These are phyloP conservation scores for Termitomyces bulborhizus DNA, from an alignment of 768 basidiomycete species.

Conservation along the genomic window DNA sequence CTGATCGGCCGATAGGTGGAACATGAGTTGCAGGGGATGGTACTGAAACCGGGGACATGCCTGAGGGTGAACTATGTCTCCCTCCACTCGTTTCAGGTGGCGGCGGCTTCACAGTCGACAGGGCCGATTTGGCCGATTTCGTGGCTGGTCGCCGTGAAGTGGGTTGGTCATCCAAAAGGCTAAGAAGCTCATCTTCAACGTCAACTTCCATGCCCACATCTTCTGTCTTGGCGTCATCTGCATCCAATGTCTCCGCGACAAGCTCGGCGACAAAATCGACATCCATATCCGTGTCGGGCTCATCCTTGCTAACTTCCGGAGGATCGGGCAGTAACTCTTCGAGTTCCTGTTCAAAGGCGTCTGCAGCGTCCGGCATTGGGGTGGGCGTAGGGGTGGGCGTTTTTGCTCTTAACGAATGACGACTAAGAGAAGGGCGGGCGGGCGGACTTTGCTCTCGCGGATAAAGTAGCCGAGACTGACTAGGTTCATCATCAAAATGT, in stretches of 20 bases:
- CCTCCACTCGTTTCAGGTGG: background rate
- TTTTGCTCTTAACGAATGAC: slow-evolving; percentile 5
- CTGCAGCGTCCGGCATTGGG: slow-evolving; percentile 27
- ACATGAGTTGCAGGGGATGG: slow-evolving; percentile 10
- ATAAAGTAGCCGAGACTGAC: slow-evolving; percentile 17
- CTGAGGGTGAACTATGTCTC: slow-evolving; percentile 11
- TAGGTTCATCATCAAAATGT: slow-evolving; percentile 33
- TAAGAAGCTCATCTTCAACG: slow-evolving; percentile 64
- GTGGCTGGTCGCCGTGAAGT: slow-evolving; percentile 15
- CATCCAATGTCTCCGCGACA: slow-evolving; percentile 34
- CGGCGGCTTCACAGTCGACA: slow-evolving; percentile 3
- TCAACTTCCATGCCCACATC: slow-evolving; percentile 31
- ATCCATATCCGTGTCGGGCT: slow-evolving; percentile 32
- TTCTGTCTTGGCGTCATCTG: slow-evolving; percentile 17
- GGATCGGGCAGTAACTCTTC: slow-evolving; percentile 18
- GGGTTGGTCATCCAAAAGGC: slow-evolving; percentile 54
- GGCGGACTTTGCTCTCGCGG: slow-evolving; percentile 22
- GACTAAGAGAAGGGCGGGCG: slow-evolving; percentile 5
- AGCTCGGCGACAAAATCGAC: slow-evolving; percentile 39
- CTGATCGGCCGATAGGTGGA: slow-evolving; percentile 6
- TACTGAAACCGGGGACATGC: slow-evolving; percentile 2
- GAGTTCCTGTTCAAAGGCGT: slow-evolving; percentile 40
- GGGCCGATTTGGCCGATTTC: slow-evolving; percentile 3
- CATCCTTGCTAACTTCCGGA: slow-evolving; percentile 23
- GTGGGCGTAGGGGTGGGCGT: slow-evolving; percentile 15